Conservation (phyloP, 148 eudicot species). For the Heliosperma pusillum region DNA sequence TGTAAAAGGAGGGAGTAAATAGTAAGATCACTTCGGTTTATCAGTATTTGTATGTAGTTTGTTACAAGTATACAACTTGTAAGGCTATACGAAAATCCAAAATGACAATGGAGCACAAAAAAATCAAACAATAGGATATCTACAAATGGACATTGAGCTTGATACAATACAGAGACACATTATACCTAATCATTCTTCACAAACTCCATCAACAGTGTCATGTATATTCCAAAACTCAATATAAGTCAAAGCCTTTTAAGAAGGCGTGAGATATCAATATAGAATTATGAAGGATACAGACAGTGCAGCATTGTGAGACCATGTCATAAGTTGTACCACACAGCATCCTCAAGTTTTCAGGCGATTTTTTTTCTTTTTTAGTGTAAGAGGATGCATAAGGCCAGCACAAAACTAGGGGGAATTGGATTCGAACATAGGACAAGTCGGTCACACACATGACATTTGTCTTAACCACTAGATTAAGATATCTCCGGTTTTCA, state of each 20-base stretch:
- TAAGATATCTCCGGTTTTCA: not conserved
- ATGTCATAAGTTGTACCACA: not conserved
- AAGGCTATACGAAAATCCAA: not conserved
- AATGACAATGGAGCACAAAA: not conserved
- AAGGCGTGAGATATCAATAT: not conserved
- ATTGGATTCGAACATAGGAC: no score
- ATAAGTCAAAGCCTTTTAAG: not conserved
- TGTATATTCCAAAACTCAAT: not conserved
- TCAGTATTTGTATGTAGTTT: not conserved
- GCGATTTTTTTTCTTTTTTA: no score
- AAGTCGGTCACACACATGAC: no score
- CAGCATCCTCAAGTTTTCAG: not conserved
- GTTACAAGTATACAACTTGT: not conserved
- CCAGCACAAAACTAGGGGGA: no score
- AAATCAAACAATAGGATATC: not conserved
- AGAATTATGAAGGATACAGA: not conserved
- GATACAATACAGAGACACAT: not conserved
- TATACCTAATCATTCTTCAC: not conserved
- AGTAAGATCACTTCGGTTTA: not conserved
- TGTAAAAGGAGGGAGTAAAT: not conserved
- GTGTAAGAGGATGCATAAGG: no score
- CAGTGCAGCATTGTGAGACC: not conserved
- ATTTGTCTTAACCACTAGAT: no score
- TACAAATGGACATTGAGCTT: not conserved
- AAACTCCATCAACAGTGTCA: constrained; percentile 3